Percentiles rank a stretch among this genome's conserved stretches.
phyloP scores from a whole-genome alignment of 75 land plant species.

The Pinus tabuliformis region DNA sequence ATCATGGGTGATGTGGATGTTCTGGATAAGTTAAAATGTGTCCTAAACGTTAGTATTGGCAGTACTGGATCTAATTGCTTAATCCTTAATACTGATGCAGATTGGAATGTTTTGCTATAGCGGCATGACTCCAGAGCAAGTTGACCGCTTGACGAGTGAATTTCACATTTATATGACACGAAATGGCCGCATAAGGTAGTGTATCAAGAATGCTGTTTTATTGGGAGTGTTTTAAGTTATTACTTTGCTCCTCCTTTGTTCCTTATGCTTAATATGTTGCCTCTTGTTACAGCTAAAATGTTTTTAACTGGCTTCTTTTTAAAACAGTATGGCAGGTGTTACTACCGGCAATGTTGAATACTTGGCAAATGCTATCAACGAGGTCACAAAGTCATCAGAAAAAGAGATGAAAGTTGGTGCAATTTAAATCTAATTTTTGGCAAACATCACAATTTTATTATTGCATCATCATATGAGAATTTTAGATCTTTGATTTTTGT shows the following conservation, averaged over 20 bases:
- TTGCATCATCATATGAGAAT: not conserved
- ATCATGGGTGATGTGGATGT: not conserved
- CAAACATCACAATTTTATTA: not conserved
- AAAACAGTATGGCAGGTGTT: slow-evolving; percentile 87
- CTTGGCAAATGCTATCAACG: slow-evolving; percentile 87
- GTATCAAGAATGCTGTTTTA: not conserved
- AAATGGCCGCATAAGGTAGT: slow-evolving; percentile 91
- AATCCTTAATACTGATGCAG: slow-evolving; percentile 24
- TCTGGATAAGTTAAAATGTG: not conserved
- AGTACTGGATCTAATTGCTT: not conserved
- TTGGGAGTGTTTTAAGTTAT: not conserved
- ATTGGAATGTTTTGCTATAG: slow-evolving; percentile 99
- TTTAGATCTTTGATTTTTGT: not conserved
- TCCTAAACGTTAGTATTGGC: not conserved
- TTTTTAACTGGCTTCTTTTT: not conserved
- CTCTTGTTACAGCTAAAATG: not conserved
- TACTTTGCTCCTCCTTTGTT: not conserved
- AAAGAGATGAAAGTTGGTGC: not conserved
- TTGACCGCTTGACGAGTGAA: slow-evolving; percentile 84
- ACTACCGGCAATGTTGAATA: slow-evolving; percentile 80
- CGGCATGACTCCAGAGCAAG: slow-evolving; percentile 90
- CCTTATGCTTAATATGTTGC: not conserved
- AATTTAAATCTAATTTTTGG: not conserved
- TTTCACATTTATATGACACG: slow-evolving; percentile 89
- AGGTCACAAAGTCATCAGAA: slow-evolving; percentile 56